A percentile compares a stretch with the other conserved stretches of the same genome.
These are phyloP conservation scores for Penicillium canariense DNA, from an alignment of 495 filamentous ascomycete species.

Conservation along the genomic window DNA sequence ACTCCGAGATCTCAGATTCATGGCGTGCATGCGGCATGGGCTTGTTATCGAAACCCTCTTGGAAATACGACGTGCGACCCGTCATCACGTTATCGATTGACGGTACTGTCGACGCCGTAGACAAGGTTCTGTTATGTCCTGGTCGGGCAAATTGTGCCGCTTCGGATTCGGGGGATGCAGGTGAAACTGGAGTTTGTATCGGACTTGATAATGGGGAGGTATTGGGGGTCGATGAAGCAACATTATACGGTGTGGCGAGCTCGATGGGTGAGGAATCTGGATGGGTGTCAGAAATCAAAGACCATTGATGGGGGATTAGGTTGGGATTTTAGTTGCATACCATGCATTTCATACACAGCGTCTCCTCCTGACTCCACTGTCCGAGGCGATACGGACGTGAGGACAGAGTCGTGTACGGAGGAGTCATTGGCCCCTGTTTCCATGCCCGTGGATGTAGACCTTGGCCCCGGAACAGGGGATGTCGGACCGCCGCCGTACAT, in stretches of 20 bases:
- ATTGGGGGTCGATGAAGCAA: not conserved
- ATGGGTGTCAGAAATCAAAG: not conserved
- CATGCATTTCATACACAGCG: conserved; percentile 22
- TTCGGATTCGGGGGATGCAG: not conserved
- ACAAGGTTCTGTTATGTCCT: conserved; percentile 4
- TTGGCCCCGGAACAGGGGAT: conserved; percentile 10
- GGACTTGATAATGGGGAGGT: not conserved
- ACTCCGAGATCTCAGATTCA: conserved; percentile 19
- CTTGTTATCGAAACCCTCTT: conserved; percentile 7
- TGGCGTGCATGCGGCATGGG: not conserved
- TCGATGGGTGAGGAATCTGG: conserved; percentile 22
- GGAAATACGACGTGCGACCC: conserved; percentile 11
- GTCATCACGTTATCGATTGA: conserved; percentile 22
- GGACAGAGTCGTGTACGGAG: conserved; percentile 21
- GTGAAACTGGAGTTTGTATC: not conserved
- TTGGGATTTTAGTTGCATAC: conserved; percentile 1
- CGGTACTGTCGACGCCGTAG: conserved; percentile 6
- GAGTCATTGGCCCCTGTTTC: not conserved
- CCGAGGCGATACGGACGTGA: conserved; percentile 13
- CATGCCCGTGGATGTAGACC: conserved; percentile 12
- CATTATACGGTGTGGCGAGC: conserved; percentile 17
- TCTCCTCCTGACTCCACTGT: conserved; percentile 25
- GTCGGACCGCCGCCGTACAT: conserved; percentile 17
- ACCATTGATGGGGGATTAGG: not conserved
- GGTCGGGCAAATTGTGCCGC: not conserved